phyloP scores from a whole-genome alignment of 2,329 filamentous ascomycete species.

The Gaeumannomyces sp. region DNA sequence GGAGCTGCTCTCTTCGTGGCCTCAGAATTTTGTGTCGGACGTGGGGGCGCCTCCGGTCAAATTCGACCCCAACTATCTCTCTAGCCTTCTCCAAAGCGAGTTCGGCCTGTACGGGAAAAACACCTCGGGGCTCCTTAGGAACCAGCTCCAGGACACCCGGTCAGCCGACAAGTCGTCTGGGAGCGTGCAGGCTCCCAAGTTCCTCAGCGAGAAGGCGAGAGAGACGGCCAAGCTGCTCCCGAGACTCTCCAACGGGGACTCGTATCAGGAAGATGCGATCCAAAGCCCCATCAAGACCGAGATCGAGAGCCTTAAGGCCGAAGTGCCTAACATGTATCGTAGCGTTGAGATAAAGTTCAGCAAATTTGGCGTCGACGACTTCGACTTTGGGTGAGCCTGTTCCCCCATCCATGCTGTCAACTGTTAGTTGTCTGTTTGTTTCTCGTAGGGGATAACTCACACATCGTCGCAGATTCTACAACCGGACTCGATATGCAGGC shows the following conservation, averaged over 20 bases:
- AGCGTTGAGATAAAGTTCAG: slow-evolving; percentile 98
- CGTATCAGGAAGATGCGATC: not conserved
- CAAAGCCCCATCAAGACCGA: slow-evolving; percentile 33
- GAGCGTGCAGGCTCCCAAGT: slow-evolving; percentile 73
- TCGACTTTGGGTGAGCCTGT: slow-evolving; percentile 75
- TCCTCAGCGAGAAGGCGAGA: slow-evolving; percentile 86
- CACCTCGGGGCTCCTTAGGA: slow-evolving; percentile 64
- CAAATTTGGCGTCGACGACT: slow-evolving; percentile 98
- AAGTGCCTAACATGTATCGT: slow-evolving; percentile 83
- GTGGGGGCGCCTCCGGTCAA: slow-evolving; percentile 75
- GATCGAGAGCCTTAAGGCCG: slow-evolving; percentile 68
- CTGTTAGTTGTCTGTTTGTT: not conserved
- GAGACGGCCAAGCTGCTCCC: slow-evolving; percentile 47
- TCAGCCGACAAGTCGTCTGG: slow-evolving; percentile 53
- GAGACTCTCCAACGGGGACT: not conserved
- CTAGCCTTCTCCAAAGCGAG: slow-evolving; percentile 63
- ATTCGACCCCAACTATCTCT: slow-evolving; percentile 64
- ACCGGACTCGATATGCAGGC: slow-evolving; percentile 85
- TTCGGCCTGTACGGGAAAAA: slow-evolving; percentile 76
- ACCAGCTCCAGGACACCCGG: slow-evolving; percentile 77
- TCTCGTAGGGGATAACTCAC: slow-evolving; percentile 5
- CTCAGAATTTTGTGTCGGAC: slow-evolving; percentile 75
- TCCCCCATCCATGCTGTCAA: not conserved
- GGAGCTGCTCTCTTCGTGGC: slow-evolving; percentile 80
- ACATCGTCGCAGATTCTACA: slow-evolving; percentile 69